Evolutionary conservation across 768 basidiomycete species (phyloP).

Genomic region (Mycena latifolia): DNA sequence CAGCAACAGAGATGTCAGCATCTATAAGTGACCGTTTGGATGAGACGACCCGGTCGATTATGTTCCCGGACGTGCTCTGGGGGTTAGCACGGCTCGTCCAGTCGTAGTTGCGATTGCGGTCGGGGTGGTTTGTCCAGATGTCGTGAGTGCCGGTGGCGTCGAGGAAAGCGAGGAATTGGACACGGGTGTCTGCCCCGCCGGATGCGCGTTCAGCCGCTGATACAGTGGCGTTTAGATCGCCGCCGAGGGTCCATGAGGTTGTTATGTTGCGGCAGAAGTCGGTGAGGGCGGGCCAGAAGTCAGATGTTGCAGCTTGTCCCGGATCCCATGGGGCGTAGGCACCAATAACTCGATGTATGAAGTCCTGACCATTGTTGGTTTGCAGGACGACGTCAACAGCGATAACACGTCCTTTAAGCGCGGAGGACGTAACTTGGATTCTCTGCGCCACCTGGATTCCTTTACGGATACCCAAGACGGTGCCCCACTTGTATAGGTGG

Average conservation of each 20-base stretch:
- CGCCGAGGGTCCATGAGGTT: slow-evolving; percentile 8
- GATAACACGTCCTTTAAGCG: slow-evolving; percentile 37
- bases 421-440: neutral
- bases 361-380: slow-evolving; percentile 23
- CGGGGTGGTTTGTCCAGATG: neutral
- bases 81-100: neutral
- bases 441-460: slow-evolving; percentile 11
- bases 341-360: slow-evolving; percentile 38
- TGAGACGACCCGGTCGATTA: too few species aligned
- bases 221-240: slow-evolving; percentile 13
- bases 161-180: neutral
- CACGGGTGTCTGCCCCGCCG: neutral
- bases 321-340: slow-evolving; percentile 46
- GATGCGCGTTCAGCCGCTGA: neutral
- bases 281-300: slow-evolving; percentile 4
- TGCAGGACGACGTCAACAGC: slow-evolving; percentile 36
- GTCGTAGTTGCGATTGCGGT: neutral
- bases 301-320: too few species aligned
- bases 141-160: neutral
- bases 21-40: too few species aligned
- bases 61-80: neutral
- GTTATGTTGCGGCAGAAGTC: too few species aligned
- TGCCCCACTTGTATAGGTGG: slow-evolving; percentile 32
- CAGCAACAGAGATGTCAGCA: too few species aligned
- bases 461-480: slow-evolving; percentile 18